Percentiles rank a stretch among this genome's conserved stretches.
Conservation (phyloP, 2,329 filamentous ascomycete genomes). For the Sarocladiaceae sp. region DNA sequence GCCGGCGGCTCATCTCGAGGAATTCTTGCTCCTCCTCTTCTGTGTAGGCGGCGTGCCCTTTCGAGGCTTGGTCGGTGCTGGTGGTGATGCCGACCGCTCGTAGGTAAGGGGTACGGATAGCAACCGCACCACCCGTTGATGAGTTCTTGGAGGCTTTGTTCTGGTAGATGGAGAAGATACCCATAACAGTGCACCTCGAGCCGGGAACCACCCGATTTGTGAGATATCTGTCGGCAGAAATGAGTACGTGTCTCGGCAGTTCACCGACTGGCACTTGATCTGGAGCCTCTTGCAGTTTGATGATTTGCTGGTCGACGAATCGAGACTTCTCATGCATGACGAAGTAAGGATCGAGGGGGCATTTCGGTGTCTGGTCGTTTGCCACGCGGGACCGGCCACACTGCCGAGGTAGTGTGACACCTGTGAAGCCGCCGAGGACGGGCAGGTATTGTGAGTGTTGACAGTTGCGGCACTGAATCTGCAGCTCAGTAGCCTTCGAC, state of each 20-base stretch:
- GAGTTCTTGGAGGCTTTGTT: constrained; percentile 80
- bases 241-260: constrained; percentile 86
- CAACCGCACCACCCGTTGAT: constrained; percentile 73
- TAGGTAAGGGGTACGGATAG: constrained; percentile 92
- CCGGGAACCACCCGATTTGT: constrained; percentile 95
- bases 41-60: constrained; percentile 77
- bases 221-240: constrained; percentile 93
- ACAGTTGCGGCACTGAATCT: constrained; percentile 87
- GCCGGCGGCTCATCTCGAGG: constrained; percentile 79
- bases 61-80: constrained; percentile 83
- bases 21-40: constrained; percentile 99
- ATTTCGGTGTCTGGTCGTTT: constrained; percentile 68
- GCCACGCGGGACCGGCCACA: constrained; percentile 63
- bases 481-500: constrained; percentile 84
- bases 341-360: constrained; percentile 92
- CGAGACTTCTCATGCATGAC: constrained; percentile 90
- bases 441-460: constrained; percentile 65
- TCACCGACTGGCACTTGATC: constrained; percentile 98
- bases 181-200: constrained; percentile 91
- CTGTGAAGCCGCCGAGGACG: constrained; percentile 81
- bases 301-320: constrained; percentile 96
- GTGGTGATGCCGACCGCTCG: constrained; percentile 89
- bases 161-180: constrained; percentile 97
- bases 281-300: constrained; percentile 95
- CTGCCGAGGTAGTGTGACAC: constrained; percentile 75